phyloP scores from a whole-genome alignment of 768 basidiomycete genomes.

The Favolaschia claudopus region DNA sequence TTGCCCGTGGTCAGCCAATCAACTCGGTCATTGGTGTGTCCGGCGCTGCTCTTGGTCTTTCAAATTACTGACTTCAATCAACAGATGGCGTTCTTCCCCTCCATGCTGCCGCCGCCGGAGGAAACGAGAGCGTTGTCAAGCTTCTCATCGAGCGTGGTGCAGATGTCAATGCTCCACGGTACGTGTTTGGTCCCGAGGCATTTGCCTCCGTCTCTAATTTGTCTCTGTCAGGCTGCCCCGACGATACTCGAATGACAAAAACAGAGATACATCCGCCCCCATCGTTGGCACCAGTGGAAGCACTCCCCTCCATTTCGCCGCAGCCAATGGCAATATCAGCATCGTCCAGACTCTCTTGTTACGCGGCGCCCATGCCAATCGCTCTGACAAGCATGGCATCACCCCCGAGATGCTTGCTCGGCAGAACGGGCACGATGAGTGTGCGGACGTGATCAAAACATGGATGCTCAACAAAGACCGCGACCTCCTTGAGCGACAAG shows the following conservation, averaged over 20 bases:
- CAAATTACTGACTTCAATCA: slow-evolving; percentile 1
- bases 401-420: slow-evolving; percentile 87
- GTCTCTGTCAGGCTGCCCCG: slow-evolving; percentile 67
- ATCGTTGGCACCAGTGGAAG: slow-evolving; percentile 87
- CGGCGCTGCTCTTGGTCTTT: background rate
- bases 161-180: slow-evolving; percentile 98
- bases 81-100: slow-evolving; percentile 90
- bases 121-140: slow-evolving; percentile 86
- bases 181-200: slow-evolving; percentile 32
- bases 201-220: slow-evolving; percentile 21
- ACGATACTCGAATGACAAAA: slow-evolving; percentile 76
- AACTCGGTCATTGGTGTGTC: slow-evolving; percentile 81
- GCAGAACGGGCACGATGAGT: slow-evolving; percentile 80
- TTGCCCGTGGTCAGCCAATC: slow-evolving; percentile 93
- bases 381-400: slow-evolving; percentile 89
- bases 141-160: slow-evolving; percentile 92
- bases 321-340: slow-evolving; percentile 88
- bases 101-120: slow-evolving; percentile 93
- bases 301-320: slow-evolving; percentile 96
- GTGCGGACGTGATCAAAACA: slow-evolving; percentile 74
- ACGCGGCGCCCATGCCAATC: slow-evolving; percentile 82
- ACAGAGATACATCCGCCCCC: slow-evolving; percentile 68
- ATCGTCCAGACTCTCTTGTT: slow-evolving; percentile 84
- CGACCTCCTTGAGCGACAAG: slow-evolving; percentile 63
- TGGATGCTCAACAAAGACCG: slow-evolving; percentile 71